A percentile compares a stretch with the other conserved stretches of the same genome.
phyloP scores from a whole-genome alignment of 1,139 yeast genomes.

The Geotrichum reessii region DNA sequence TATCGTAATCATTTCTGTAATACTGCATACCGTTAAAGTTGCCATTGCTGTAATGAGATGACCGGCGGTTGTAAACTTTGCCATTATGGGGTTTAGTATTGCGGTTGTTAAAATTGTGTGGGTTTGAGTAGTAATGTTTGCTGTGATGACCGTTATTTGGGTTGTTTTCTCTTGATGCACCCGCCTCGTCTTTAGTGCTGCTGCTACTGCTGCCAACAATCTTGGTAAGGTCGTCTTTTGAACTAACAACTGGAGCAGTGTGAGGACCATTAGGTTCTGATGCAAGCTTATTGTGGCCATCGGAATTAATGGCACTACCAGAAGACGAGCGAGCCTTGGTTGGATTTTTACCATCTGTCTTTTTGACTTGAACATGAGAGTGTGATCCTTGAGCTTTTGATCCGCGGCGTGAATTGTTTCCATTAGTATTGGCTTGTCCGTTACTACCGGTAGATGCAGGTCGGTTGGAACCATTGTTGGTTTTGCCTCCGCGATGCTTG shows the following conservation, averaged over 20 bases:
- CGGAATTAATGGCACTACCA: not conserved
- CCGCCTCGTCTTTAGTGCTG: not conserved
- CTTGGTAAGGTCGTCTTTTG: not conserved
- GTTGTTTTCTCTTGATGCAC: not conserved
- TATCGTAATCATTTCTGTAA: conserved; percentile 6
- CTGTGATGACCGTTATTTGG: not conserved
- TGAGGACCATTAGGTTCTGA: not conserved
- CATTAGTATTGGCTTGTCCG: not conserved
- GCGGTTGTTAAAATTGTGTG: conserved; percentile 1
- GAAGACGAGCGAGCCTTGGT: not conserved
- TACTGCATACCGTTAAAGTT: conserved; percentile 13
- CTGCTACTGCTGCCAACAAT: not conserved
- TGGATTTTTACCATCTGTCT: not conserved
- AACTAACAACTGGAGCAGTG: not conserved
- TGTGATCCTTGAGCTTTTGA: not conserved
- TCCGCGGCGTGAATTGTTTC: not conserved
- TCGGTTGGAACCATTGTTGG: conserved; percentile 1
- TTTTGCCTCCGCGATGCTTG: conserved; percentile 13
- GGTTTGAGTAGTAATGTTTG: not conserved
- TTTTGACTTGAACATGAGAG: not conserved
- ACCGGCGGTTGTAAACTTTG: not conserved
- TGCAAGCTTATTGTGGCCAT: not conserved
- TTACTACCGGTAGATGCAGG: not conserved
- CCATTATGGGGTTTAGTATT: conserved; percentile 6
- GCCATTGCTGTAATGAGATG: conserved; percentile 5